Percentiles rank a stretch among this genome's conserved stretches.
These are phyloP conservation scores for Hypoxylon sp. DNA, from an alignment of 2,329 filamentous ascomycete genomes.

Conservation along the genomic window DNA sequence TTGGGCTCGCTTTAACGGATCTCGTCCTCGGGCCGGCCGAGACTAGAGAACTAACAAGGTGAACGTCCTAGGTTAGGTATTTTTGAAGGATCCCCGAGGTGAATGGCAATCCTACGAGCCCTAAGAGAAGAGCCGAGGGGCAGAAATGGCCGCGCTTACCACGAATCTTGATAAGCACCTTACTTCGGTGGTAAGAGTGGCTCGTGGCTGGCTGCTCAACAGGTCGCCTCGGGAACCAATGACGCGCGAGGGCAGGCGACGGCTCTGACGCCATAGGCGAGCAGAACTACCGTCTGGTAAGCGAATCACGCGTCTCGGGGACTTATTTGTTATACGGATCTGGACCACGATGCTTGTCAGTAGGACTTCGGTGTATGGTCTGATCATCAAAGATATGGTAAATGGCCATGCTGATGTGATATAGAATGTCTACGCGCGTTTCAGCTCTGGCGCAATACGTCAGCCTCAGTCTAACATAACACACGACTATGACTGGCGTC, in stretches of 20 bases:
- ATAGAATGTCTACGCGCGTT: neutral
- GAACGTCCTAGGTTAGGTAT: neutral
- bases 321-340: neutral
- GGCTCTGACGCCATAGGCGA: neutral
- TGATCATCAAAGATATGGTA: neutral
- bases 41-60: no score
- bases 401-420: conserved; percentile 16
- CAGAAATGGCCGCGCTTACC: neutral
- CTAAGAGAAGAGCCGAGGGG: neutral
- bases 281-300: neutral
- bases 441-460: conserved; percentile 2
- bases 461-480: conserved; percentile 4
- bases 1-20: neutral
- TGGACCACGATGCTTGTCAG: no score
- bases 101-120: neutral
- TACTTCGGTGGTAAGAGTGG: neutral
- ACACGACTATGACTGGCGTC: neutral
- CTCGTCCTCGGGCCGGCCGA: neutral
- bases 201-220: neutral
- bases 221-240: neutral
- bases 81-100: conserved; percentile 8
- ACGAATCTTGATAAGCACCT: neutral
- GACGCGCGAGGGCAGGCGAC: neutral
- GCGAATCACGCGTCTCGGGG: neutral
- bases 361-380: neutral